A percentile compares a stretch with the other conserved stretches of the same genome.
phyloP scores from a whole-genome alignment of 371 early-diverging fungal genomes.

The Saksenaea vasiformis region DNA sequence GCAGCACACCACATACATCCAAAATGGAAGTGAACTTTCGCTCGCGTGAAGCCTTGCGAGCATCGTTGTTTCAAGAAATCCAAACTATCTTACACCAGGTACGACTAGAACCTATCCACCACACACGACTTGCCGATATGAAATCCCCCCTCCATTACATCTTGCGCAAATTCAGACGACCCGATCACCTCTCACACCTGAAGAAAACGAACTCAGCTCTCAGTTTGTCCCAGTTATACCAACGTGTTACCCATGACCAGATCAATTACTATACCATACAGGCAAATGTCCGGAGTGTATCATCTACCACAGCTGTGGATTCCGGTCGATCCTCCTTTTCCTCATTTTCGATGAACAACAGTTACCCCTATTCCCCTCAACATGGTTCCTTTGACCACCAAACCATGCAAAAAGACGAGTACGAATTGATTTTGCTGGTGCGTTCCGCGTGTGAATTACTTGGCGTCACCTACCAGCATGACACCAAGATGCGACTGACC shows the following conservation, averaged over 20 bases:
- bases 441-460: conserved; percentile 42
- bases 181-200: conserved; percentile 17
- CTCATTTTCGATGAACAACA: conserved; percentile 14
- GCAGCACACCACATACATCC: conserved; percentile 29
- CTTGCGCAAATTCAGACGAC: conserved; percentile 34
- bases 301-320: conserved; percentile 24
- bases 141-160: conserved; percentile 36
- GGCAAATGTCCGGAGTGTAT: conserved; percentile 31
- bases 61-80: conserved; percentile 36
- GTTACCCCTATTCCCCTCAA: conserved; percentile 2
- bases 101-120: conserved; percentile 25
- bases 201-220: conserved; percentile 35
- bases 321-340: conserved; percentile 16
- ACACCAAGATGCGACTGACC: conserved; percentile 27
- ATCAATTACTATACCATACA: conserved; percentile 42
- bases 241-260: conserved; percentile 41
- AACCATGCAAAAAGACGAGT: conserved; percentile 31
- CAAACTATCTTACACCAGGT: conserved; percentile 32
- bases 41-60: conserved; percentile 32
- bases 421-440: conserved; percentile 37
- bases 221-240: conserved; percentile 37
- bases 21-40: conserved; percentile 34
- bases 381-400: not conserved
- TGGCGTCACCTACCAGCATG: conserved; percentile 43
- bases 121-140: conserved; percentile 12